Conservation (phyloP, 768 basidiomycete genomes). For the Termitomyces sp. region DNA sequence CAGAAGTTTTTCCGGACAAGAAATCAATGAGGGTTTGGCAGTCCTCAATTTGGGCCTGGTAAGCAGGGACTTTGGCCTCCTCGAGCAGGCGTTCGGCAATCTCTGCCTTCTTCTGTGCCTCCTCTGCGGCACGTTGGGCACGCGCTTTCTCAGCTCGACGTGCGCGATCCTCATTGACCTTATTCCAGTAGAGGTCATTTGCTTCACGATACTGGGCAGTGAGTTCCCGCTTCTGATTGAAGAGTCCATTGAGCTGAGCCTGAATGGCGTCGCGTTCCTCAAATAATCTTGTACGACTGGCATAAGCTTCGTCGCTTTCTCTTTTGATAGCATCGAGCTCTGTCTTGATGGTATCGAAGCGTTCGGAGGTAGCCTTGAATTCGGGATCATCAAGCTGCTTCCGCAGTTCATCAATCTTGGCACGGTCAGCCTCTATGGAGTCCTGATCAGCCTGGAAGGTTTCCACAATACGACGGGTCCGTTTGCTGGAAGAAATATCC, state of each 20-base stretch:
- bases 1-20: constrained; percentile 66
- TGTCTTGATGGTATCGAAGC: constrained; percentile 76
- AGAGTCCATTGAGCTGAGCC: constrained; percentile 66
- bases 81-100: constrained; percentile 79
- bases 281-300: constrained; percentile 76
- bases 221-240: constrained; percentile 74
- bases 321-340: constrained; percentile 87
- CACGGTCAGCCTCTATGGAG: constrained; percentile 76
- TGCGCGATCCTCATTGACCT: constrained; percentile 86
- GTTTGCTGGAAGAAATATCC: constrained; percentile 76
- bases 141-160: constrained; percentile 76
- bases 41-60: constrained; percentile 91
- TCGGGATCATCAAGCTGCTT: constrained; percentile 91
- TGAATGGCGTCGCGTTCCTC: constrained; percentile 82
- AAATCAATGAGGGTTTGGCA: constrained; percentile 90
- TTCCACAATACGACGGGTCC: constrained; percentile 74
- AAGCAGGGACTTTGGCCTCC: constrained; percentile 88
- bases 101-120: constrained; percentile 77
- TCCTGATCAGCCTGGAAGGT: constrained; percentile 77
- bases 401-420: constrained; percentile 71
- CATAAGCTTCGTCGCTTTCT: constrained; percentile 81
- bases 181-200: constrained; percentile 78
- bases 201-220: constrained; percentile 71
- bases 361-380: constrained; percentile 73
- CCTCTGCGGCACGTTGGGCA: constrained; percentile 73